Percentiles rank a stretch among this genome's conserved stretches.
These are phyloP conservation scores for Primulina eburnea DNA, from an alignment of 257 asterid species.

Conservation along the genomic window DNA sequence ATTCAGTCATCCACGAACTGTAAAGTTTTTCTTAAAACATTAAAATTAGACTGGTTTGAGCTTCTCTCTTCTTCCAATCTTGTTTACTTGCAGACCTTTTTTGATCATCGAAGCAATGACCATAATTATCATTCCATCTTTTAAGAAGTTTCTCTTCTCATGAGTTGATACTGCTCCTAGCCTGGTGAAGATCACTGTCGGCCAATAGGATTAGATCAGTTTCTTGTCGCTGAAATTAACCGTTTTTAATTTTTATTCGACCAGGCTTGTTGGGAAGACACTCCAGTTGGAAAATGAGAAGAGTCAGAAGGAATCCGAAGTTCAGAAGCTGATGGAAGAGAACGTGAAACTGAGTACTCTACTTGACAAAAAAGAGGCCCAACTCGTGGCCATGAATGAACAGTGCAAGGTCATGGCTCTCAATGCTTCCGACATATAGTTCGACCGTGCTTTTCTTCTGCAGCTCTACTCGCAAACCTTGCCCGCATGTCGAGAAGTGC, in stretches of 20 bases:
- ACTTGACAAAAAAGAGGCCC: constrained; percentile 97
- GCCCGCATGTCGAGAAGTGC: constrained; percentile 1
- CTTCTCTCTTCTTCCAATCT: not conserved
- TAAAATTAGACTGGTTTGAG: not conserved
- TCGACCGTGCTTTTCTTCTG: constrained; percentile 16
- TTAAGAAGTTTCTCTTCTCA: not conserved
- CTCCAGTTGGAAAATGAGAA: constrained; percentile 85
- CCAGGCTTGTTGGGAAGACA: constrained; percentile 79
- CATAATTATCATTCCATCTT: constrained; percentile 1
- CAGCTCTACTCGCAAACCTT: constrained; percentile 11
- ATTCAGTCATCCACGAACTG: not conserved
- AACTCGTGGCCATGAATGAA: constrained; percentile 94
- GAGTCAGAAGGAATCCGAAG: constrained; percentile 86
- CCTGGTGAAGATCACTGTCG: not conserved
- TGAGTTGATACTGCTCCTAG: not conserved
- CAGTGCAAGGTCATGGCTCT: constrained; percentile 97
- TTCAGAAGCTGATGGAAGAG: constrained; percentile 89
- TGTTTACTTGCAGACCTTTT: not conserved
- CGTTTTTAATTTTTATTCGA: constrained; percentile 27
- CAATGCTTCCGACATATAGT: constrained; percentile 54
- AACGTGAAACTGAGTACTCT: constrained; percentile 64
- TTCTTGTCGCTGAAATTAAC: constrained; percentile 8
- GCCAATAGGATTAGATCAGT: not conserved
- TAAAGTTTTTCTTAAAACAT: not conserved
- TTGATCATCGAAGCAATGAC: not conserved